Conservation (phyloP, 192 early-diverging fungal genomes). For the Borealophlyctis nickersoniae region DNA sequence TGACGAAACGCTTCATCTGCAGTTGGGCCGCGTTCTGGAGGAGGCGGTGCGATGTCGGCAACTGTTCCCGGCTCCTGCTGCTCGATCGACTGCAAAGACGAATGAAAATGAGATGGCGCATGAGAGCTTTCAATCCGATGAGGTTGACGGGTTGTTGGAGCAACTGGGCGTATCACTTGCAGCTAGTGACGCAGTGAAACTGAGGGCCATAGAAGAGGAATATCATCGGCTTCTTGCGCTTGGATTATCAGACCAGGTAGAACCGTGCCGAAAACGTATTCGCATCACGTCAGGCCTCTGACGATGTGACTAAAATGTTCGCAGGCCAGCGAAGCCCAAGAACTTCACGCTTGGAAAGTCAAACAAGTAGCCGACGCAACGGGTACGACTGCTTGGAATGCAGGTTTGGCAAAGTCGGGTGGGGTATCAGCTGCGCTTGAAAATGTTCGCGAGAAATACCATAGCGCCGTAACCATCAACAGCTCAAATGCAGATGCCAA, state of each 20-base stretch:
- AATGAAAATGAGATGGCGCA: slow-evolving; percentile 29
- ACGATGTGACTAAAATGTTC: neutral
- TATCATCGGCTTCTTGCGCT: slow-evolving; percentile 38
- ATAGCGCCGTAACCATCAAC: slow-evolving; percentile 25
- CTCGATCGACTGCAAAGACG: neutral
- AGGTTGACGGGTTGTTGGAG: slow-evolving; percentile 46
- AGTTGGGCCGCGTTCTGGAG: slow-evolving; percentile 35
- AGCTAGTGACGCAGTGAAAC: slow-evolving; percentile 36
- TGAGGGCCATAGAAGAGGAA: slow-evolving; percentile 50
- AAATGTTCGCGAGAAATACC: slow-evolving; percentile 37
- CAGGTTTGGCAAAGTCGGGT: neutral
- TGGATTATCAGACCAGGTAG: slow-evolving; percentile 35
- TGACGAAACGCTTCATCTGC: slow-evolving; percentile 33
- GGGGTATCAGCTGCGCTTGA: neutral
- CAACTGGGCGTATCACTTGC: slow-evolving; percentile 35
- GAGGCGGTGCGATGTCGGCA: slow-evolving; percentile 22
- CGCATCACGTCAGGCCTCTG: neutral
- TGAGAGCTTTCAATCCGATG: slow-evolving; percentile 46
- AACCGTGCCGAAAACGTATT: neutral
- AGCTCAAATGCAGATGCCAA: slow-evolving; percentile 18
- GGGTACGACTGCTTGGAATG: slow-evolving; percentile 14
- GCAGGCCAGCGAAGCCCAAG: slow-evolving; percentile 46
- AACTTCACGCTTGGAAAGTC: slow-evolving; percentile 41
- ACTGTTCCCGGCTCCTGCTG: slow-evolving; percentile 25
- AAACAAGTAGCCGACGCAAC: slow-evolving; percentile 23